Evolutionary conservation across 768 basidiomycete species (phyloP).

Genomic region (Termitomyces titanicus): DNA sequence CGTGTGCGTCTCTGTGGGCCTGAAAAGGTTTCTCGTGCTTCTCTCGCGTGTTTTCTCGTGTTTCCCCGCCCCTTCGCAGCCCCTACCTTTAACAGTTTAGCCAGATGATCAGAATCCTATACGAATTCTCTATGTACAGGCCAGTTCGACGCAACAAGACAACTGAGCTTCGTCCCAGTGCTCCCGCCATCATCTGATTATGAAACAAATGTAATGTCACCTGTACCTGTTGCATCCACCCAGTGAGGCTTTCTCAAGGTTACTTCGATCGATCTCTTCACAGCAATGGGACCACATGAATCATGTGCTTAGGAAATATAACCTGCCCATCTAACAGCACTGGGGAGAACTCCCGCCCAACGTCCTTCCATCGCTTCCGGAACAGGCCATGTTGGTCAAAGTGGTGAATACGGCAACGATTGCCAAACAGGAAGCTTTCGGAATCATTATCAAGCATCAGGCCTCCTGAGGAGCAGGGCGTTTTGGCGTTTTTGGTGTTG

Average conservation of each 20-base stretch:
- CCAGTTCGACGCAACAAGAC: background rate
- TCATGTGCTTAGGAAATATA: constrained; percentile 9
- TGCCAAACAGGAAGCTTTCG: constrained; percentile 6
- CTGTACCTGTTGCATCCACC: constrained; percentile 13
- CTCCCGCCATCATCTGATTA: background rate
- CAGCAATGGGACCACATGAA: constrained; percentile 9
- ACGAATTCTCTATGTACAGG: background rate
- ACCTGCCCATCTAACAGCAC: constrained; percentile 10
- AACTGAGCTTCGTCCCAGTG: background rate
- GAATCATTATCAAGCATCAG: too few relatives aligned
- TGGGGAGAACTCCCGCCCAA: constrained; percentile 14
- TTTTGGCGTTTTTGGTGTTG: too few relatives aligned
- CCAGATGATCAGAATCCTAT: background rate
- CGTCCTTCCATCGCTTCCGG: constrained; percentile 8
- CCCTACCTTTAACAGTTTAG: too few relatives aligned
- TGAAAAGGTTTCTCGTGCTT: too few relatives aligned
- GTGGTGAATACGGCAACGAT: constrained; percentile 1
- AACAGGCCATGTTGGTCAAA: constrained; percentile 7
- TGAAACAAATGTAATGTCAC: too few relatives aligned
- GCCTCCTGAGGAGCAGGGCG: too few relatives aligned
- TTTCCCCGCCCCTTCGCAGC: too few relatives aligned
- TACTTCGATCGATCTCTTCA: constrained; percentile 6
- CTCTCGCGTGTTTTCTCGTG: too few relatives aligned
- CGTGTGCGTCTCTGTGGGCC: too few relatives aligned
- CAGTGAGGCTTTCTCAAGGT: constrained; percentile 14